Percentiles rank a stretch among this genome's conserved stretches.
Conservation (phyloP, 2,329 filamentous ascomycete species). For the Penicillium sp. region DNA sequence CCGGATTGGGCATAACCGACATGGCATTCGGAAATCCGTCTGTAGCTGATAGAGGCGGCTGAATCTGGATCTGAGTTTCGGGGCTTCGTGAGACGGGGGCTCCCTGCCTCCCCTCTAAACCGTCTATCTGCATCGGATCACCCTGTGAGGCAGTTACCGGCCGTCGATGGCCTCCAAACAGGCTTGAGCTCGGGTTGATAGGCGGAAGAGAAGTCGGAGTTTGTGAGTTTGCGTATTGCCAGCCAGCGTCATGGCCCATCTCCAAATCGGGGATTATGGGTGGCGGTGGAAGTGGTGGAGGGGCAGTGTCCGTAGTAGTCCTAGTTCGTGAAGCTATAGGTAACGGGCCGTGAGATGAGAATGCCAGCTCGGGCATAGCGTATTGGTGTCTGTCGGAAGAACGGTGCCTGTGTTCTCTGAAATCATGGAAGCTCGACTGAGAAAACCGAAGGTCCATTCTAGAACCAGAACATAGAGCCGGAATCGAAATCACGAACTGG, state of each 20-base stretch:
- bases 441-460: constrained; percentile 40
- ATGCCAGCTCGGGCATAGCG: constrained; percentile 36
- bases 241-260: constrained; percentile 53
- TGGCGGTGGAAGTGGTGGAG: constrained; percentile 59
- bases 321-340: constrained; percentile 52
- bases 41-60: constrained; percentile 27
- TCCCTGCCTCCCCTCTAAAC: constrained; percentile 29
- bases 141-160: constrained; percentile 26
- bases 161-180: constrained; percentile 40
- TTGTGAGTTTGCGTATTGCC: constrained; percentile 54
- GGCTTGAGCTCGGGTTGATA: constrained; percentile 44
- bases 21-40: constrained; percentile 30
- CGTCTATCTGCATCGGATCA: constrained; percentile 33
- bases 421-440: constrained; percentile 36
- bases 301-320: constrained; percentile 40
- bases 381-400: constrained; percentile 32
- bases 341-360: constrained; percentile 48
- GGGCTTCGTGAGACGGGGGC: constrained; percentile 25
- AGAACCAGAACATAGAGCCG: constrained; percentile 16
- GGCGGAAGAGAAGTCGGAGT: constrained; percentile 41
- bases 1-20: constrained; percentile 20
- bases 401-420: constrained; percentile 28
- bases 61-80: constrained; percentile 30
- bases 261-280: constrained; percentile 51
- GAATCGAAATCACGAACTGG: constrained; percentile 8